Base-by-base conservation (phyloP, 257 asterid species). In the Solanum boliviense region DNA sequence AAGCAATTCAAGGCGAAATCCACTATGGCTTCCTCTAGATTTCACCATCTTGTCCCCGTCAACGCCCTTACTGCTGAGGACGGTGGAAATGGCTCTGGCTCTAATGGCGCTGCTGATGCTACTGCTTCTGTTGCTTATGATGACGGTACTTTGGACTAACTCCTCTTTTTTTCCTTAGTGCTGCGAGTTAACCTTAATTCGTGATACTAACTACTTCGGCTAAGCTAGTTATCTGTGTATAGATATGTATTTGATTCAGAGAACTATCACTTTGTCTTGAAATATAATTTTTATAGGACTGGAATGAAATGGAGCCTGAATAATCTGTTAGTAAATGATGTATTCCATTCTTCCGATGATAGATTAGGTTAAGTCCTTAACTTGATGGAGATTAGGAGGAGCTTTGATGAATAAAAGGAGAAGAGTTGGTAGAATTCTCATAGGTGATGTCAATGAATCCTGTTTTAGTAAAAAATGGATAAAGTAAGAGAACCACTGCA, bases 71-170 rank as follows among this genome's bases (percentile, higher is more conserved):
- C 56, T 8, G 36, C 86, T 29, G 98, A 94, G 89, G 89, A 78
- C 91, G 95, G 90, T 38, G 93, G 90, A 44, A 93, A 89, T 9
- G 68, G n/a, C 89, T 94, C 91, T 72, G 92, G 89, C 89, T 73
- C 92, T 13, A 90, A 92, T 41, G 95, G 91, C 72, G 88, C 94
- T 67, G 68, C 16, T 86, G 84, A 89, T 88, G 83, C 70, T 3
- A 78, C 92, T 29, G 68, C 88, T 60, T 58, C 83, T 83, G 41
- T 86, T 89, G 67, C 87, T 72, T n/a, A 91, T 31, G 84, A 83
- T 46, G 92, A 90, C 58, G 88, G 31, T 34, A 93, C 90, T 60
- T 27, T 23, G 9, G 56, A 38, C 5, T 16, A 29, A 27, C 36
- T 32, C 38, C 7, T 86, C 87, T 13, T 68, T 78, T 21, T 21